Conservation (phyloP, 352 stramenopile species). For the Globisporangium rhizosaccharum region DNA sequence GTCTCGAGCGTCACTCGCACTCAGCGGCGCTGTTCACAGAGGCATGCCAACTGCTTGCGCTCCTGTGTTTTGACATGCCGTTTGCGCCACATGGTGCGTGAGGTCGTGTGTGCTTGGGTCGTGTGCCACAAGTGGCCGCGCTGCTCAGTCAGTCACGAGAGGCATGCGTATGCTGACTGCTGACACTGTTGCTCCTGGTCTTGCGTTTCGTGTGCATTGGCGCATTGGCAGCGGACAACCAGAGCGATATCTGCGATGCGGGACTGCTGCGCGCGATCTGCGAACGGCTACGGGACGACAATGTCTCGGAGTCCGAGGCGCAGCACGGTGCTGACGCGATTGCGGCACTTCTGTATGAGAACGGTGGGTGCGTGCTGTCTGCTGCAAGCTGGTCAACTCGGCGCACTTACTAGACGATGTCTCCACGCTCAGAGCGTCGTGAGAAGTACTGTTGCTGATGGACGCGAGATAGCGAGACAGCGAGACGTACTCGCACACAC, state of each 20-base stretch:
- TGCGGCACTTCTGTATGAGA: slow-evolving; percentile 35
- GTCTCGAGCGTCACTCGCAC: slow-evolving; percentile 20
- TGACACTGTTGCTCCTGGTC: too few species aligned
- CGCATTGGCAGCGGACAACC: slow-evolving; percentile 40
- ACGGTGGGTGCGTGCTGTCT: slow-evolving; percentile 20
- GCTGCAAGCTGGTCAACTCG: neutral
- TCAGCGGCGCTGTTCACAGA: slow-evolving; percentile 27
- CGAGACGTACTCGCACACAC: neutral
- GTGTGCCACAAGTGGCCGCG: neutral
- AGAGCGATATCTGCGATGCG: slow-evolving; percentile 29
- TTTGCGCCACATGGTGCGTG: slow-evolving; percentile 34
- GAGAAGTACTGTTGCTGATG: too few species aligned
- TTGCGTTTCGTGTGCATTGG: neutral
- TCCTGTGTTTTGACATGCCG: slow-evolving; percentile 53
- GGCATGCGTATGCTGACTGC: too few species aligned
- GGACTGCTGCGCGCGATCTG: slow-evolving; percentile 30
- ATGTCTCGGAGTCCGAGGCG: slow-evolving; percentile 18
- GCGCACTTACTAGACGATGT: neutral
- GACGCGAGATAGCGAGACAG: too few species aligned
- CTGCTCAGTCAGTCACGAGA: neutral
- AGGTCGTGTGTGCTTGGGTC: neutral
- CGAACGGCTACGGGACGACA: slow-evolving; percentile 9
- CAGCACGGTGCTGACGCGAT: slow-evolving; percentile 23
- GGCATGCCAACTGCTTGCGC: slow-evolving; percentile 27
- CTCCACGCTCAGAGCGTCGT: neutral